Evolutionary conservation across 306 rosid genomes (phyloP).

Genomic region (Castanea mollissima): DNA sequence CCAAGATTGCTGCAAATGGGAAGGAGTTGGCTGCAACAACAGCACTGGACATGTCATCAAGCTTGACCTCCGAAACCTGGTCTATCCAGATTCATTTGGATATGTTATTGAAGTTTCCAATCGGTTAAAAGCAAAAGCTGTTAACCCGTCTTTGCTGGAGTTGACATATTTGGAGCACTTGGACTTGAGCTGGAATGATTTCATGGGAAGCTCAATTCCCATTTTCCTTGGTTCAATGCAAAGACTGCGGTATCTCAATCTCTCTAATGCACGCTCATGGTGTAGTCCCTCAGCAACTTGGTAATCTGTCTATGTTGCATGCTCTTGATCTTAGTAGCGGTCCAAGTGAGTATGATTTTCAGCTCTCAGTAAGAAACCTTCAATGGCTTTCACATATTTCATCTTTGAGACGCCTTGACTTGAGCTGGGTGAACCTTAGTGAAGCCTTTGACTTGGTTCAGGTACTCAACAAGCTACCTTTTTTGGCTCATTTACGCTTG

Average conservation of each 20-base stretch:
- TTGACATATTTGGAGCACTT: slow-evolving; percentile 7
- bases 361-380: not conserved
- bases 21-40: slow-evolving; percentile 11
- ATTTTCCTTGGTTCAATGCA: not conserved
- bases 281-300: not conserved
- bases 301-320: not conserved
- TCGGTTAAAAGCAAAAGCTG: not conserved
- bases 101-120: slow-evolving; percentile 1
- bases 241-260: slow-evolving; percentile 7
- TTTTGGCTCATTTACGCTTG: slow-evolving; percentile 6
- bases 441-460: not conserved
- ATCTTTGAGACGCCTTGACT: not conserved
- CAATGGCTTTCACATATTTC: slow-evolving; percentile 12
- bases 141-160: not conserved
- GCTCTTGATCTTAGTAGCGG: slow-evolving; percentile 17
- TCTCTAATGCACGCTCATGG: slow-evolving; percentile 15
- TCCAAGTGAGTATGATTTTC: slow-evolving; percentile 3
- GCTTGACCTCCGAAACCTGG: slow-evolving; percentile 15
- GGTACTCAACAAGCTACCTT: slow-evolving; percentile 18
- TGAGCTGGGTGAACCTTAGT: slow-evolving; percentile 9
- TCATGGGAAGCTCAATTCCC: slow-evolving; percentile 2
- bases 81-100: slow-evolving; percentile 2
- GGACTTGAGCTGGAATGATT: slow-evolving; percentile 17
- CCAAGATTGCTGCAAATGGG: slow-evolving; percentile 10
- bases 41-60: not conserved